phyloP scores from a whole-genome alignment of 1,139 yeast species.

The Pichia norvegensis region DNA sequence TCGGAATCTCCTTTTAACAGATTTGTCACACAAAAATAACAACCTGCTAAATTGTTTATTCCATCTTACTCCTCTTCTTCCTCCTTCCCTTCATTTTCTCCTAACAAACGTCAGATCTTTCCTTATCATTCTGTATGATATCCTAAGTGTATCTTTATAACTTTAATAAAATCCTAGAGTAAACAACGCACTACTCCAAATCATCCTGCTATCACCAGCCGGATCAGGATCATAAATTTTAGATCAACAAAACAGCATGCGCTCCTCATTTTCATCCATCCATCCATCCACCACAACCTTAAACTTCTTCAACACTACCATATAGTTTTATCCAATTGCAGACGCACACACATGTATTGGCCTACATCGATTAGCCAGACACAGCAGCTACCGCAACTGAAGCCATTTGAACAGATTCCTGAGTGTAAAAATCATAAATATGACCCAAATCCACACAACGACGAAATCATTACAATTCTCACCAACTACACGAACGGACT shows the following conservation, averaged over 20 bases:
- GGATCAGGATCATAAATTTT: no score
- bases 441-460: constrained; percentile 23
- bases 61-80: neutral
- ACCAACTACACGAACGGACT: constrained; percentile 8
- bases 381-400: constrained; percentile 23
- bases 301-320: no score
- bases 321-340: no score
- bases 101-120: constrained; percentile 5
- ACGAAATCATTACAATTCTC: constrained; percentile 14
- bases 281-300: no score
- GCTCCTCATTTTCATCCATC: no score
- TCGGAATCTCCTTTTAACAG: constrained; percentile 7
- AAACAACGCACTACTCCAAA: no score
- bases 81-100: constrained; percentile 1
- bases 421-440: constrained; percentile 10
- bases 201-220: no score
- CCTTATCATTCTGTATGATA: neutral
- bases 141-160: constrained; percentile 11
- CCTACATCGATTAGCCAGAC: constrained; percentile 22
- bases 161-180: neutral
- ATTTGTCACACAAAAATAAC: no score
- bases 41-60: no score
- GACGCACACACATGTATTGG: constrained; percentile 22
- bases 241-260: no score
- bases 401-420: constrained; percentile 11